Base-by-base conservation (phyloP, 2,329 filamentous ascomycete species). In the Gnomoniopsis smithogilvyi region DNA sequence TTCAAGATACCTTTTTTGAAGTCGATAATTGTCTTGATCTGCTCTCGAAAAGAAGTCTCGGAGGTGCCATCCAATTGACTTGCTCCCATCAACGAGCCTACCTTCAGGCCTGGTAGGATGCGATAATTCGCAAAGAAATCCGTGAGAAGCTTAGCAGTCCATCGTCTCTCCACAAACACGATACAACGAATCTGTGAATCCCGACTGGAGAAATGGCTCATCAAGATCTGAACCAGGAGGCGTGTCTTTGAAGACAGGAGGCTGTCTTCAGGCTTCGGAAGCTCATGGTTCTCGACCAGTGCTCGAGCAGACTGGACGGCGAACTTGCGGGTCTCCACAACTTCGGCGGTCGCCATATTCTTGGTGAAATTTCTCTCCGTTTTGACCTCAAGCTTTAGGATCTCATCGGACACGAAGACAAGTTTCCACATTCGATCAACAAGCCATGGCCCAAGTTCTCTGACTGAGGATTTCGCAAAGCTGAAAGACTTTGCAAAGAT, bases 351-450 rank as follows among this genome's bases (percentile, higher is more conserved):
- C 3, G 64, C 63, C n/a, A 55, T 53, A 22, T 59, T 56, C 12
- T 59, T 53, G 1, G 59, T 34, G 8, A 64, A 55, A 22, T 64
- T 62, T 36, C 66, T 62, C 52, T 70, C 80, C 1, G 81, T 79
- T 59, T 80, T 76, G 58, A 82, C 78, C 51, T 89, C 81, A 2
- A 91, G 75, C 63, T 84, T 89, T 3, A 78, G 76, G 0, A 83
- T 73, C 59, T 88, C 83, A 3, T 85, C 77, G 6, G 90, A 83
- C 0, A 81, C 80, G 22, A 96, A 78, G 14, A 84, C 82, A 34
- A 91, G 81, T 56, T 82, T 78, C 92, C 92, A 96, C 59, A 91
- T 87, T 53, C 86, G 80, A 68, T 99, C 92, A 0, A 92, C 86
- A 65, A 90, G 91, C 94, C 95, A 98, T 2, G 81, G 74, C 0